Evolutionary conservation across 192 early-diverging fungal genomes (phyloP).

Genomic region (Dimargaris xerosporica): DNA sequence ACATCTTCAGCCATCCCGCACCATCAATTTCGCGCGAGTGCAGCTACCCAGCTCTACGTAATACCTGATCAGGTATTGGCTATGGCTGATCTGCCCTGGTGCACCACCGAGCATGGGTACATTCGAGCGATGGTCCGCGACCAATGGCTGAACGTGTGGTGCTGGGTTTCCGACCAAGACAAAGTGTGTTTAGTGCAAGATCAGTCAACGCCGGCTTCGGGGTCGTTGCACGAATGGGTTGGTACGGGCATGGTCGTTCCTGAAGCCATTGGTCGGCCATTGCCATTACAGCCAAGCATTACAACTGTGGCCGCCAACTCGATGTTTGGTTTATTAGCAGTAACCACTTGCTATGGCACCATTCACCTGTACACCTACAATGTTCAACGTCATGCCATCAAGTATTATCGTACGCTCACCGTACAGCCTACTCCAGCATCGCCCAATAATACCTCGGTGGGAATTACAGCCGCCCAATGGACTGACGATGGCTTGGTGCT

Average conservation of each 20-base stretch:
- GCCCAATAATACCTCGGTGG: background rate
- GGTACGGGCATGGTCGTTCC: slow-evolving; percentile 11
- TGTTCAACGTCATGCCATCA: background rate
- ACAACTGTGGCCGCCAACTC: slow-evolving; percentile 18
- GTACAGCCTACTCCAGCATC: background rate
- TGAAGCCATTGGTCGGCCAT: background rate
- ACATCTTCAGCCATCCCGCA: no score
- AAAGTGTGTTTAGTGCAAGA: background rate
- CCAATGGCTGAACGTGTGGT: background rate
- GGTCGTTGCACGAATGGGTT: slow-evolving; percentile 14
- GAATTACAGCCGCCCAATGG: background rate
- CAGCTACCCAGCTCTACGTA: no score
- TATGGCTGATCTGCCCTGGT: background rate
- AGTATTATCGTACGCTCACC: background rate
- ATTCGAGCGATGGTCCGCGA: background rate
- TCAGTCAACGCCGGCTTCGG: background rate
- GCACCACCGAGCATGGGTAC: background rate
- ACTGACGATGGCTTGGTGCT: background rate
- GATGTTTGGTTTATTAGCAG: slow-evolving; percentile 15
- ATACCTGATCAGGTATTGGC: no score
- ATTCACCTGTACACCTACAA: slow-evolving; percentile 14
- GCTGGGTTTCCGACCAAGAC: slow-evolving; percentile 4
- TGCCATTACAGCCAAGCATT: background rate
- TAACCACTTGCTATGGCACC: slow-evolving; percentile 18
- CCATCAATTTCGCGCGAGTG: no score